These are phyloP conservation scores for Eucalyptus erythrocorys DNA, from an alignment of 345 rosid species.

Conservation along the genomic window DNA sequence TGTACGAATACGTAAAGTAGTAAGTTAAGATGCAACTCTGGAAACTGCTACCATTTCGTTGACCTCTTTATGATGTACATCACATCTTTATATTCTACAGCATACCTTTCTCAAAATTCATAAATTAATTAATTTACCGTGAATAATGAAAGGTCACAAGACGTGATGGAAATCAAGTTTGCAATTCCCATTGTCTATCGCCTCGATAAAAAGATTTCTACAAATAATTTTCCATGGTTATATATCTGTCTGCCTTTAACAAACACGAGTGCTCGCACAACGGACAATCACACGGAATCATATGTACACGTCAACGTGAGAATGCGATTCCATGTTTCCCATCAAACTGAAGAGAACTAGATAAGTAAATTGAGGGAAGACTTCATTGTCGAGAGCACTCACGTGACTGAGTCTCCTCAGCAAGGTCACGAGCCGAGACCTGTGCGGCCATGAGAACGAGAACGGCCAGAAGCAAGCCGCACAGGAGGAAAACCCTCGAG, in stretches of 20 bases:
- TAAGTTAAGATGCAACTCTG: background rate
- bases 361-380: background rate
- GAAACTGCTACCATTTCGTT: background rate
- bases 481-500: background rate
- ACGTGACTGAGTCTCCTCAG: background rate
- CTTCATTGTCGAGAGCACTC: background rate
- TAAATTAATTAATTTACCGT: background rate
- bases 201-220: background rate
- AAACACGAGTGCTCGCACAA: background rate
- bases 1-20: background rate
- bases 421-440: conserved; percentile 8
- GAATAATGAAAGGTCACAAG: background rate
- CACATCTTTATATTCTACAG: background rate
- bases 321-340: background rate
- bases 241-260: background rate
- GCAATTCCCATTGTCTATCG: background rate
- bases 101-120: background rate
- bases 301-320: background rate
- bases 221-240: background rate
- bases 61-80: background rate
- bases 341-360: background rate
- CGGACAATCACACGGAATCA: background rate
- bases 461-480: background rate
- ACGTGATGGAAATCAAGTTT: background rate
- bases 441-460: background rate